A percentile compares a stretch with the other conserved stretches of the same genome.
phyloP scores from a whole-genome alignment of 257 asterid genomes.

The Capsicum rhomboideum region DNA sequence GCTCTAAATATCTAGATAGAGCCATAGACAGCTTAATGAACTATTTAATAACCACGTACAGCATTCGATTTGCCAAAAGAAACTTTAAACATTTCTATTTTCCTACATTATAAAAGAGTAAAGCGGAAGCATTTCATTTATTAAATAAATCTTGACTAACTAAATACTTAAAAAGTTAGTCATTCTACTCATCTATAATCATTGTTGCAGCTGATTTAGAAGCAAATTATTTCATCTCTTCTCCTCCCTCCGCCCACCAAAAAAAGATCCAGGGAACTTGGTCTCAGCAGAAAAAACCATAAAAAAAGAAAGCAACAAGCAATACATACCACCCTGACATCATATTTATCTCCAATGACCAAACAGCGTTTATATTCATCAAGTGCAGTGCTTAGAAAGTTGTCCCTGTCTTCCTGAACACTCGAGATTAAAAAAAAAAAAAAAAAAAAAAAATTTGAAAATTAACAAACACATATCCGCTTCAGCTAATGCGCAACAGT shows the following conservation, averaged over 20 bases:
- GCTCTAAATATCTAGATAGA: background rate
- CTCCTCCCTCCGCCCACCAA: background rate
- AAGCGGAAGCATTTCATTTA: background rate
- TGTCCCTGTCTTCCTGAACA: slow-evolving; percentile 87
- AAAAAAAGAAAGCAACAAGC: background rate
- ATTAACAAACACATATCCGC: slow-evolving; percentile 1
- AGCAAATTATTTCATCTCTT: background rate
- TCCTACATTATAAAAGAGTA: background rate
- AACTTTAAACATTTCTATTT: background rate
- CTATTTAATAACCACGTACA: background rate
- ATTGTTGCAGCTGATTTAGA: background rate
- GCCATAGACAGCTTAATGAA: background rate
- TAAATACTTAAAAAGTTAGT: background rate
- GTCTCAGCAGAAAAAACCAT: slow-evolving; percentile 1
- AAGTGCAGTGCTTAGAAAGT: slow-evolving; percentile 65
- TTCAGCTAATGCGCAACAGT: background rate
- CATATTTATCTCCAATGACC: slow-evolving; percentile 89
- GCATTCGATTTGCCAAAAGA: background rate
- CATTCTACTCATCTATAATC: background rate
- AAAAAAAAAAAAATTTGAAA: background rate
- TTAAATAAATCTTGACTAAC: background rate
- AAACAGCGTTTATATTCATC: slow-evolving; percentile 85
- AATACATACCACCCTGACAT: slow-evolving; percentile 80
- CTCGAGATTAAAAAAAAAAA: slow-evolving; percentile 20
- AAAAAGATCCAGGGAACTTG: background rate